Evolutionary conservation across 2,329 filamentous ascomycete genomes (phyloP), one percentile per base, ranked within the genome.

Genomic region (Alternaria alternata): DNA sequence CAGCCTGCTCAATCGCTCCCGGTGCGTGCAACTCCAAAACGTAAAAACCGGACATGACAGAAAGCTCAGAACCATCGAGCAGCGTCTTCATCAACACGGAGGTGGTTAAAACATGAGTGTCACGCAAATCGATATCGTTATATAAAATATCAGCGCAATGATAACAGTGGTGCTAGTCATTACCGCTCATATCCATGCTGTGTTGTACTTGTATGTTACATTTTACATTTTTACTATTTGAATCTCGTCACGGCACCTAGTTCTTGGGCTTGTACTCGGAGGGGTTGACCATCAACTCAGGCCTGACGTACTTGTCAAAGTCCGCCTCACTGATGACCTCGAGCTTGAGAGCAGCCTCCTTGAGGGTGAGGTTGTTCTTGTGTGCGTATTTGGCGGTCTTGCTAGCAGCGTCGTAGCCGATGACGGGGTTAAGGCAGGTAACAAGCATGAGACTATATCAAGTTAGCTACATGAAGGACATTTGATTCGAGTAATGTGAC

Each of bases 301-400:
- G 95, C 74, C 89, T 89, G 68, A 99, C 95, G 67, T 96, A 85
- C 69, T 88, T 86, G 81, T 97, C 93, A 77, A 98, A 98, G 77
- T 97, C 94, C 75, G 91, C 92, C 76, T 90, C 89, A 66, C 89
- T 94, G 69, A 98, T 84, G 46, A 93, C 94, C 70, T 97, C 87
- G 68, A 99, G 87, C 85, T 98, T 92, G 86, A 98, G 89, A 20
- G 95, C 94, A 75, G 91, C 94, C 83, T 96, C 84, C 86, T 97
- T 97, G 60, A 99, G 87, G 24, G 93, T 97, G 52, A 94, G 82
- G 34, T 93, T 93, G 88, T 98, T 98, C 88, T 97, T 97, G 85
- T 99, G 95, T 16, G 95, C 95, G 77, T 99, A 96, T 89, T 77
- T 77, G 1, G 75, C 75, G 8, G 70, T 73, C 65, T 77, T 77